Evolutionary conservation across 1,139 yeast species (phyloP).

Genomic region (Kluyveromyces sp.): DNA sequence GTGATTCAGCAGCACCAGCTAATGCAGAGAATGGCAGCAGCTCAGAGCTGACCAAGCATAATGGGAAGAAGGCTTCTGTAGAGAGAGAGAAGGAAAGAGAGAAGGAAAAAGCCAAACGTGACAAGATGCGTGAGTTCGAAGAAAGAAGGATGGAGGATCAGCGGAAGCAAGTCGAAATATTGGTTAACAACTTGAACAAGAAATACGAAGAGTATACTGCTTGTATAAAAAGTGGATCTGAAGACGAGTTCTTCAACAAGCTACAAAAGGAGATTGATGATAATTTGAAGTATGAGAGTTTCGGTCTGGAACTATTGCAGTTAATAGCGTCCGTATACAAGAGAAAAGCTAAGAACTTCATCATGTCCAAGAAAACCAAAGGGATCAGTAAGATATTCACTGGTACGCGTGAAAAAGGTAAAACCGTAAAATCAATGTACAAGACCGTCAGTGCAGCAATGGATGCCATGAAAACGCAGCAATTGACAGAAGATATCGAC

Average conservation of each 20-base stretch:
- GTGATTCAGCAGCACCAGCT: neutral
- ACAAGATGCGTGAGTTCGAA: constrained; percentile 44
- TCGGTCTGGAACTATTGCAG: constrained; percentile 68
- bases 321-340: constrained; percentile 62
- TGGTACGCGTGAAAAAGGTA: constrained; percentile 65
- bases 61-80: constrained; percentile 9
- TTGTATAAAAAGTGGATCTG: constrained; percentile 28
- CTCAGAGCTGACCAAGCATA: constrained; percentile 6
- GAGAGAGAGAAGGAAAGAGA: constrained; percentile 5
- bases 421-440: constrained; percentile 61
- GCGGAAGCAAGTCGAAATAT: constrained; percentile 46
- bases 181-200: constrained; percentile 40
- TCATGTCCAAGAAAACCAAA: constrained; percentile 64
- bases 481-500: constrained; percentile 52
- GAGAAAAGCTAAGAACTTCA: constrained; percentile 45
- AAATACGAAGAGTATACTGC: constrained; percentile 33
- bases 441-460: constrained; percentile 60
- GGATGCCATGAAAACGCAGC: constrained; percentile 70
- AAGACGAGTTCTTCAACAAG: constrained; percentile 35
- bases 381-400: constrained; percentile 56
- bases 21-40: neutral
- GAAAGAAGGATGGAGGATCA: constrained; percentile 51
- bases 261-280: constrained; percentile 57
- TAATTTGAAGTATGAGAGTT: constrained; percentile 63
- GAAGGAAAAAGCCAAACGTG: constrained; percentile 34